Base-by-base conservation (phyloP, 495 filamentous ascomycete species). In the Penicillium parvum region DNA sequence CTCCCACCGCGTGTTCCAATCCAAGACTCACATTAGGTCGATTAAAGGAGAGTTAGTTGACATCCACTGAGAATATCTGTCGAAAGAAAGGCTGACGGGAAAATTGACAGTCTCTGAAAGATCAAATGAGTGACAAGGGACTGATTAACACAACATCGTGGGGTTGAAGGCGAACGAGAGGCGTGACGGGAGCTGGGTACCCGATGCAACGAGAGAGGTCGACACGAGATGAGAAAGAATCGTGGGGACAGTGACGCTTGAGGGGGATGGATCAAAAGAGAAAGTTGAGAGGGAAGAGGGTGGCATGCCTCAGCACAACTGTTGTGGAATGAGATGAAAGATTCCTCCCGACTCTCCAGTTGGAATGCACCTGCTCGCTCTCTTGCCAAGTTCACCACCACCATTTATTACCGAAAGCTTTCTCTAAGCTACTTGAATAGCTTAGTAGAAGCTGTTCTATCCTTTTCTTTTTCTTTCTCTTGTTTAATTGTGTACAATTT, bases 221-320 rank as follows among this genome's bases (percentile, higher is more conserved):
- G 25, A 40, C 43, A 27, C 20, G 32, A 45, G 22, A 17, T 34
- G 32, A 34, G 19, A 29, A 16, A 40, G 16, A 36, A 28, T 35
- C 10, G 32, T 8, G 17, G 11, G 14, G 27, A 16, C 21, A 25
- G 16, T 22, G 22, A 34, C 9, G 16, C 6, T 32, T 15, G 11
- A 15, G 40, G 21, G 20, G 29, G 9, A n/a, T 37, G 11, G 32
- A 47, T 37, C 33, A 34, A 43, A 45, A 49, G 46, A 43, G 15
- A 21, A 35, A 14, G 23, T 27, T 46, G 19, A 39, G 32, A 46
- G 21, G 29, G 25, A 33, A 28, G 36, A n/a, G 8, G 10, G 37
- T 47, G 49, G 44, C 49, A 52, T 52, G 44, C 49, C 40, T 47
- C 29, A 39, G 43, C 43, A 43, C 49, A 17, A 43, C 44, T 52